Evolutionary conservation across 1,139 yeast species (phyloP).

Genomic region (Suhomyces anneliseae): DNA sequence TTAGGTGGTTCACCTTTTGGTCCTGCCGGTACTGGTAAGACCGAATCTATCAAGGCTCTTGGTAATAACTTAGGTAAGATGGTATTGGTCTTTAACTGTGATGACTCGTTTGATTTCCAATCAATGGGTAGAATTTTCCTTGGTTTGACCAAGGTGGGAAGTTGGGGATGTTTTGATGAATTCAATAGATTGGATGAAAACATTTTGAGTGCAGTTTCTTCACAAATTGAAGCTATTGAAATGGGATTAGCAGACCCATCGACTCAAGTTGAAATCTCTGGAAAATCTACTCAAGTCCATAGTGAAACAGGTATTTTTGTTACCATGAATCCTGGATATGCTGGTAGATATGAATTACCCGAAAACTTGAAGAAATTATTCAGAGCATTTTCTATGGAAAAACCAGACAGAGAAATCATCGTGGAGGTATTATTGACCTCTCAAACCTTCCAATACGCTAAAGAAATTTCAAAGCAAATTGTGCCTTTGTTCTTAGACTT

Average conservation of each 20-base stretch:
- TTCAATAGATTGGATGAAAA: constrained; percentile 77
- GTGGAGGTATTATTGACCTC: constrained; percentile 72
- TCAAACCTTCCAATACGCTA: constrained; percentile 63
- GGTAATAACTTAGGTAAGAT: constrained; percentile 78
- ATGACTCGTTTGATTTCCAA: constrained; percentile 81
- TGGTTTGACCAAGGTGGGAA: constrained; percentile 86
- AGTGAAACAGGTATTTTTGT: constrained; percentile 73
- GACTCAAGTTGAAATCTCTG: constrained; percentile 47
- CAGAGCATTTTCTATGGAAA: constrained; percentile 70
- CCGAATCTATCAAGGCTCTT: constrained; percentile 85
- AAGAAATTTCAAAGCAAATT: constrained; percentile 45
- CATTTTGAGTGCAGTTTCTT: constrained; percentile 81
- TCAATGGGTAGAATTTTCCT: constrained; percentile 75
- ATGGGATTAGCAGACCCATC: constrained; percentile 36
- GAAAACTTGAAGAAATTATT: constrained; percentile 83
- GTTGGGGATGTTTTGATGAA: constrained; percentile 97
- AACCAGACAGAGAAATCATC: constrained; percentile 70
- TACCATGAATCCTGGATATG: constrained; percentile 90
- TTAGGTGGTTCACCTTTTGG: constrained; percentile 94
- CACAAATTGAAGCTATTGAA: constrained; percentile 77
- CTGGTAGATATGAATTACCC: constrained; percentile 80
- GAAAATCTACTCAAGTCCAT: constrained; percentile 43
- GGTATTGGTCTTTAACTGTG: constrained; percentile 89
- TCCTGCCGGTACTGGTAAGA: constrained; percentile 98
- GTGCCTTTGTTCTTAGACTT: constrained; percentile 59